These are phyloP conservation scores for Calocybe cyanea DNA, from an alignment of 768 basidiomycete species.

Conservation along the genomic window DNA sequence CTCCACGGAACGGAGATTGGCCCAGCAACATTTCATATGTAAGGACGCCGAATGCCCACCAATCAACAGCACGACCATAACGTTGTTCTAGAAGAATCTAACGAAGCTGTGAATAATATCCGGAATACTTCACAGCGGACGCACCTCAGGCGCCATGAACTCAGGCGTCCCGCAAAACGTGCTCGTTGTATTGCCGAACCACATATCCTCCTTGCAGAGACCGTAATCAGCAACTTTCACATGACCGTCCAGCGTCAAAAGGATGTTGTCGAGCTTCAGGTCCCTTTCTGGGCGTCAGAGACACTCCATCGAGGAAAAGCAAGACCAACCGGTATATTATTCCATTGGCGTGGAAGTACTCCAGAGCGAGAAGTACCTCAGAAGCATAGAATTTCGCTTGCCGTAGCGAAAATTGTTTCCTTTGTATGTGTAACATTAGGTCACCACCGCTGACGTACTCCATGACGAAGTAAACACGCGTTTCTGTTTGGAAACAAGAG, in stretches of 20 bases:
- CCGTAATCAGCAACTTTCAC: slow-evolving; percentile 99
- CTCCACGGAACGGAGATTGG: slow-evolving; percentile 98
- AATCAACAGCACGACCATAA: slow-evolving; percentile 97
- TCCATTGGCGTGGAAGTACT: slow-evolving; percentile 98
- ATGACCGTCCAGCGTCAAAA: slow-evolving; percentile 94
- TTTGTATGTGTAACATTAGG: slow-evolving; percentile 98
- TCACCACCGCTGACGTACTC: slow-evolving; percentile 99
- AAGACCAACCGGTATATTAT: slow-evolving; percentile 90
- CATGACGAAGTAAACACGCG: slow-evolving; percentile 99
- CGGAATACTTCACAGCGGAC: slow-evolving; percentile 10
- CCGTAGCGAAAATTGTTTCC: slow-evolving; percentile 96
- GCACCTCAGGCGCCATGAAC: slow-evolving; percentile 98
- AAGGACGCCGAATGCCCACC: slow-evolving; percentile 99
- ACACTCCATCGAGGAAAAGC: not conserved
- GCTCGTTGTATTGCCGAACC: slow-evolving; percentile 91
- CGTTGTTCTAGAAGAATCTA: slow-evolving; percentile 99
- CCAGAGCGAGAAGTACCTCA: slow-evolving; percentile 91
- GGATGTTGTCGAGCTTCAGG: slow-evolving; percentile 96
- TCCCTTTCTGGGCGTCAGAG: slow-evolving; percentile 50
- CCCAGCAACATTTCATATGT: slow-evolving; percentile 99
- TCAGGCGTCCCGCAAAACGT: slow-evolving; percentile 99
- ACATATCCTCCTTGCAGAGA: slow-evolving; percentile 99
- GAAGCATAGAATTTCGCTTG: slow-evolving; percentile 99
- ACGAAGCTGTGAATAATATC: not conserved
- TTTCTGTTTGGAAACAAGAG: slow-evolving; percentile 99